Base-by-base conservation (phyloP, 1,284 basidiomycete genomes). In the Ceratobasidium sp. region DNA sequence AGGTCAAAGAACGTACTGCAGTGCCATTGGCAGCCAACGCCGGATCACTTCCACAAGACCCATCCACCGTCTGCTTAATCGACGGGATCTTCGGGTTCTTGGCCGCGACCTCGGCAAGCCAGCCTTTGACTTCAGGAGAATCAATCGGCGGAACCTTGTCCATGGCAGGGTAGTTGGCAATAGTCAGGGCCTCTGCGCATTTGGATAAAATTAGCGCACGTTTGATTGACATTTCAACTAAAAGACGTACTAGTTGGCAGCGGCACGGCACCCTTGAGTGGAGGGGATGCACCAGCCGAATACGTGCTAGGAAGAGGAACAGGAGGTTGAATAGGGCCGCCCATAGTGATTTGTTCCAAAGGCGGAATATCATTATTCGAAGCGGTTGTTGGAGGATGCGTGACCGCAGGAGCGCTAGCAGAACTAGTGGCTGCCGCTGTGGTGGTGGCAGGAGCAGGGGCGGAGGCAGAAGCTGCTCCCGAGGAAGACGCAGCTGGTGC, bases 111-210 rank as follows among this genome's bases (percentile, higher is more conserved):
- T 83, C 81, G 13, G 83, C 80, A 52, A 88, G 79, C 87, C 88
- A 88, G 69, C 80, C 77, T 82, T 87, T 82, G 56, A 88, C 86
- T 80, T 86, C 81, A 12, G 83, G 61, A 20, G 87, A 87, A 83
- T 87, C 82, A 69, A 83, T 84, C 3, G 86, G 85, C 6, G 88
- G 87, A 10, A 83, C 79, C 9, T 82, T 79, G 79, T 89, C 88
- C 23, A 87, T 82, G 15, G 78, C 15, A 48, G 81, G 81, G 59
- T 81, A 81, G 57, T 77, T 64, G 28, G 78, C 23, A 46, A 74
- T n/a, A 42, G 48, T 77, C 52, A 80, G 40, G n/a, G 64, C n/a
- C 17, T 64, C 79, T 69, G 57, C n/a, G 4, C 26, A 57, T 44
- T 38, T 70, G 70, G 20, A 7, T 26, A 42, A 42, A 5, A 67